These are phyloP conservation scores for Tricladium varicosporioides DNA, from an alignment of 2,329 filamentous ascomycete species.

Conservation along the genomic window DNA sequence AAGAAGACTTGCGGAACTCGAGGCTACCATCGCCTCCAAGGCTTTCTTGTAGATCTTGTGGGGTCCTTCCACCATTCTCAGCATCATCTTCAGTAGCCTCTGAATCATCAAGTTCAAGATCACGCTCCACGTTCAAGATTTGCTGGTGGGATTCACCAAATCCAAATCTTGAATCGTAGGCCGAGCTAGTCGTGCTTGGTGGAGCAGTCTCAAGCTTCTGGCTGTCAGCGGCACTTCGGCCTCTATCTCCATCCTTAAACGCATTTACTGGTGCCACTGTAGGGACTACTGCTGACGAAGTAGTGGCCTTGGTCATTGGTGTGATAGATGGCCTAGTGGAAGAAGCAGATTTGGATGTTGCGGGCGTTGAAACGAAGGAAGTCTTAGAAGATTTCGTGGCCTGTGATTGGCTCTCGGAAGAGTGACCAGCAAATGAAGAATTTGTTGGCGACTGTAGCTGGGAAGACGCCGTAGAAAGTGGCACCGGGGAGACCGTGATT, in stretches of 20 bases:
- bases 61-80: constrained; percentile 7
- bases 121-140: constrained; percentile 10
- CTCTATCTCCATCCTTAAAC: constrained; percentile 47
- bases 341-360: constrained; percentile 28
- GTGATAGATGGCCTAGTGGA: constrained; percentile 30
- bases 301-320: constrained; percentile 31
- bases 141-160: constrained; percentile 19
- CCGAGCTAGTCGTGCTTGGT: constrained; percentile 3
- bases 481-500: constrained; percentile 36
- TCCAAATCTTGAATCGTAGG: constrained; percentile 18
- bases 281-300: constrained; percentile 36
- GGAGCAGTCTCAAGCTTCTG: constrained; percentile 21
- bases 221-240: constrained; percentile 34
- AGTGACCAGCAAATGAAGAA: constrained; percentile 28
- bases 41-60: constrained; percentile 9
- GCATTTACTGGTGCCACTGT: constrained; percentile 48
- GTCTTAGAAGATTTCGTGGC: constrained; percentile 32
- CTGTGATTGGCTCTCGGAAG: constrained; percentile 33
- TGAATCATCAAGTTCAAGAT: constrained; percentile 20
- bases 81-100: constrained; percentile 22
- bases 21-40: constrained; percentile 24
- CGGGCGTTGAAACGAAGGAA: constrained; percentile 27
- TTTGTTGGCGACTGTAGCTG: constrained; percentile 32
- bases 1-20: constrained; percentile 32
- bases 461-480: constrained; percentile 30